These are phyloP conservation scores for Glycine tomentella DNA, from an alignment of 306 rosid genomes.

Conservation along the genomic window DNA sequence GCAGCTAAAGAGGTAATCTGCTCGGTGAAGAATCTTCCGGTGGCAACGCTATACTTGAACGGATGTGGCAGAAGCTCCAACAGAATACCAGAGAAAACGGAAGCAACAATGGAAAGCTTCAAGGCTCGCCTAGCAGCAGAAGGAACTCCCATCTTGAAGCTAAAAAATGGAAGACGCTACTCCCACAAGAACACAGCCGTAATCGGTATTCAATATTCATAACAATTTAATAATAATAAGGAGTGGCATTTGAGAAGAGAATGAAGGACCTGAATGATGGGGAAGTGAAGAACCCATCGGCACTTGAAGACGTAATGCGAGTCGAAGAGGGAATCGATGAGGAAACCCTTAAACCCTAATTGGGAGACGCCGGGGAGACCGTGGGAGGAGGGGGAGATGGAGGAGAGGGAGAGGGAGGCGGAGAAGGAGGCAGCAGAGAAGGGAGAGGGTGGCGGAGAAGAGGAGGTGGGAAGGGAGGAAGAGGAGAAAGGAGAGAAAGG, in stretches of 20 bases:
- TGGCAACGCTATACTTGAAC: conserved; percentile 50
- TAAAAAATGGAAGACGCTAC: conserved; percentile 93
- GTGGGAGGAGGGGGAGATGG: conserved; percentile 51
- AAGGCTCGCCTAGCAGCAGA: conserved; percentile 67
- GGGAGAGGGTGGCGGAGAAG: conserved; percentile 77
- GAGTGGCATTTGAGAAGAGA: too few relatives aligned
- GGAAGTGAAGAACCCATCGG: conserved; percentile 85
- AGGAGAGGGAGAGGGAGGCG: conserved; percentile 53
- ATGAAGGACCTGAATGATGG: conserved; percentile 80
- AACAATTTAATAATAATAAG: too few relatives aligned
- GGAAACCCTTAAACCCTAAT: background rate
- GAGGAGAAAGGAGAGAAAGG: conserved; percentile 42
- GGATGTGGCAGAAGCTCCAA: conserved; percentile 61
- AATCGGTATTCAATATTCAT: too few relatives aligned
- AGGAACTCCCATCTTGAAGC: conserved; percentile 94
- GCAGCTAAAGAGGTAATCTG: conserved; percentile 63
- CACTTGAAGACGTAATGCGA: conserved; percentile 68
- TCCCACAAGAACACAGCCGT: background rate
- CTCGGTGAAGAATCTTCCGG: conserved; percentile 52
- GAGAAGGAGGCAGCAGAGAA: conserved; percentile 53
- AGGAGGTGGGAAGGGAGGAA: conserved; percentile 72
- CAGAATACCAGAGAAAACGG: conserved; percentile 59
- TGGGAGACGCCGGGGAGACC: conserved; percentile 49
- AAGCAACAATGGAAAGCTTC: conserved; percentile 71
- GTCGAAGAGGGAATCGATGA: conserved; percentile 54